These are phyloP conservation scores for Lyophyllum shimeji DNA, from an alignment of 768 basidiomycete species.

Conservation along the genomic window DNA sequence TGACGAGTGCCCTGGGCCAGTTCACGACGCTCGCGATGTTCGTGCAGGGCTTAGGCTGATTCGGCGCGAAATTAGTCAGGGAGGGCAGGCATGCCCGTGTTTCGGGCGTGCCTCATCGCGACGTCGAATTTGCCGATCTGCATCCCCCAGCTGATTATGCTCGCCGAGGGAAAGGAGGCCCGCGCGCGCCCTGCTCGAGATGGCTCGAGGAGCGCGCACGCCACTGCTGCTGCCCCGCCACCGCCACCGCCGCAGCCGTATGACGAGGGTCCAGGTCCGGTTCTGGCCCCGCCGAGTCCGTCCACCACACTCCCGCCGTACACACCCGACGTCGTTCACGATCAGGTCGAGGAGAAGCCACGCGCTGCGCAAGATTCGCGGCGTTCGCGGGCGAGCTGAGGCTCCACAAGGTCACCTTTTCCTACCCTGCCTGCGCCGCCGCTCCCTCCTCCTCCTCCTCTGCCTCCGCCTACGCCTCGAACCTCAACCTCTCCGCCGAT, in stretches of 20 bases:
- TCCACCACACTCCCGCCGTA: background rate
- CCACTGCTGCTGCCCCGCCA: no score
- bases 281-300: constrained; percentile 2
- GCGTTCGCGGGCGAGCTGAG: constrained; percentile 73
- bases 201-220: constrained; percentile 48
- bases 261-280: constrained; percentile 2
- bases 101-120: constrained; percentile 94
- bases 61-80: constrained; percentile 86
- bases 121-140: constrained; percentile 85
- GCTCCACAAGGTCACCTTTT: constrained; percentile 73
- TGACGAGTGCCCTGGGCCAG: constrained; percentile 65
- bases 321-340: no score
- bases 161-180: constrained; percentile 85
- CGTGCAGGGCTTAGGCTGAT: constrained; percentile 97
- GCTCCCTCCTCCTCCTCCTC: background rate
- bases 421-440: constrained; percentile 71
- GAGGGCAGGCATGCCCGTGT: constrained; percentile 92
- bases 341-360: constrained; percentile 26
- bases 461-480: background rate
- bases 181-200: constrained; percentile 64
- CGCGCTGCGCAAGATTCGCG: constrained; percentile 57
- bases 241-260: no score
- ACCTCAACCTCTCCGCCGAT: background rate
- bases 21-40: constrained; percentile 92
- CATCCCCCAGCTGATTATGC: constrained; percentile 74